A percentile compares a stretch with the other conserved stretches of the same genome.
These are phyloP conservation scores for Phaeolepiota aurea DNA, from an alignment of 768 basidiomycete species.

Conservation along the genomic window DNA sequence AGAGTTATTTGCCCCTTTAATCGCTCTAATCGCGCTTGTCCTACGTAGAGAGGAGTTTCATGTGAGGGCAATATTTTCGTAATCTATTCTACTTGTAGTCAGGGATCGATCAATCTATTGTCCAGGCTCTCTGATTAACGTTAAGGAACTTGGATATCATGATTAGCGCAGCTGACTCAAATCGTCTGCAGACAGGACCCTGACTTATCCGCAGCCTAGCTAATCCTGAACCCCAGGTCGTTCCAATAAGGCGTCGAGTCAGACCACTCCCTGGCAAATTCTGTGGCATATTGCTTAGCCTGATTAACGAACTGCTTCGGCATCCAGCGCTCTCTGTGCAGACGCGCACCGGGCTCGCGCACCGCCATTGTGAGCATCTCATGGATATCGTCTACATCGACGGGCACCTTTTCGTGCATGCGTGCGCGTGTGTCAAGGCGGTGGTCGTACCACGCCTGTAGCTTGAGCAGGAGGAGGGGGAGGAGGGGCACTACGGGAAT, in stretches of 20 bases:
- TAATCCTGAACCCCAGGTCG: slow-evolving; percentile 14
- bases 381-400: slow-evolving; percentile 32
- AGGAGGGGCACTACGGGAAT: slow-evolving; percentile 31
- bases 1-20: slow-evolving; percentile 84
- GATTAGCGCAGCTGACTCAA: too few relatives aligned
- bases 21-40: slow-evolving; percentile 67
- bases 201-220: not conserved
- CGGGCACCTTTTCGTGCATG: slow-evolving; percentile 25
- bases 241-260: slow-evolving; percentile 10
- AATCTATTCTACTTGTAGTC: too few relatives aligned
- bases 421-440: slow-evolving; percentile 17
- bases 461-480: slow-evolving; percentile 28
- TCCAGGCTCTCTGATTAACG: too few relatives aligned
- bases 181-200: not conserved
- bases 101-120: too few relatives aligned
- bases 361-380: slow-evolving; percentile 30
- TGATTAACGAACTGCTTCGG: slow-evolving; percentile 19
- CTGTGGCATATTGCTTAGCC: slow-evolving; percentile 14
- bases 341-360: slow-evolving; percentile 11
- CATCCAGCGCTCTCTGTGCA: slow-evolving; percentile 18
- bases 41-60: slow-evolving; percentile 83
- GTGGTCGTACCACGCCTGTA: slow-evolving; percentile 35
- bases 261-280: slow-evolving; percentile 14
- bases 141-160: too few relatives aligned
- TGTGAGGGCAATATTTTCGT: slow-evolving; percentile 66